Base-by-base conservation (phyloP, 257 asterid genomes). In the Nicotiana knightiana region DNA sequence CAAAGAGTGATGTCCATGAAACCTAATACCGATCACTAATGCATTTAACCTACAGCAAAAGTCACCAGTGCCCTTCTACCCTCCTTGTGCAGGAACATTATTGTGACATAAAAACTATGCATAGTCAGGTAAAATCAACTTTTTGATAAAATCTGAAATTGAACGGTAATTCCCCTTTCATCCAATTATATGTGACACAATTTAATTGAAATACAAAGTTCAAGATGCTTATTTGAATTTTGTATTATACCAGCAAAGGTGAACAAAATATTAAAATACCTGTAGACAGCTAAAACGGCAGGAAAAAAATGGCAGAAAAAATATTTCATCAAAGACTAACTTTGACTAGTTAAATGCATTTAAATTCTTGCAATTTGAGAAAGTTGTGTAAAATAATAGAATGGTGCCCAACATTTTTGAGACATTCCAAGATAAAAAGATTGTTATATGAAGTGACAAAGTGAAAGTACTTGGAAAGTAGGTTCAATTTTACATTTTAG, bases 281-380 rank as follows among this genome's bases (percentile, higher is more conserved):
- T 67, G 53, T 67, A 16, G 9, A 26, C 62, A 75, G 16, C 43
- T 24, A 35, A 13, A 51, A 26, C 4, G 43, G 43, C 63, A 75
- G 62, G 51, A 21, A 21, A 21, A 35, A 13, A 48, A 24, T 7
- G 26, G 43, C 62, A 73, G 62, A 73, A 26, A 67, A 48, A 15
- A 1, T 3, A 26, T 15, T 75, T 51, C 79, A 26, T 51, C 63
- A 75, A 48, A 28, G 51, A 16, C 63, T 26, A 73, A 13, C 28
- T 73, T 73, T 26, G 63, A 73, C 43, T 73, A 13, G 63, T 73
- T 73, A 73, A 71, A 51, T 51, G 62, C 79, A 73, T 48, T 26
- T 21, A 46, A 21, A 18, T 24, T 26, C 78, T 71, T 46, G 61
- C 24, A 3, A 73, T 51, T 48, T 16, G 43, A 51, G 43, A 73